Evolutionary conservation across 2,329 filamentous ascomycete genomes (phyloP).

Genomic region (Stagonosporopsis vannaccii): DNA sequence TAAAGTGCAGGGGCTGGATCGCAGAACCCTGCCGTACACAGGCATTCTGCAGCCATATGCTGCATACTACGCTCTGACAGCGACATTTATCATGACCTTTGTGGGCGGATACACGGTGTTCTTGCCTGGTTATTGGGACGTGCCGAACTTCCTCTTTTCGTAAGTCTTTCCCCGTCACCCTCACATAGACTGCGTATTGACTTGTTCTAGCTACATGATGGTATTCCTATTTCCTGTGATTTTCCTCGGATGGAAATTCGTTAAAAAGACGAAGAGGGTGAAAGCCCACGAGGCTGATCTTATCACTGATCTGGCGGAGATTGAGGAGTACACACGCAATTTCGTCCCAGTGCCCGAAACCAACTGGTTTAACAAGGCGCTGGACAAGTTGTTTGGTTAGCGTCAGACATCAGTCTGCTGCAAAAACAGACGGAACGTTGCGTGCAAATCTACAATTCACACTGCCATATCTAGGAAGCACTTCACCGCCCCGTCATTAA

Average conservation of each 20-base stretch:
- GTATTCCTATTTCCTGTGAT: conserved; percentile 73
- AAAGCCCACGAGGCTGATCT: conserved; percentile 69
- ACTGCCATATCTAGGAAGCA: not conserved
- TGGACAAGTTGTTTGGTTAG: conserved; percentile 56
- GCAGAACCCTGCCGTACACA: conserved; percentile 73
- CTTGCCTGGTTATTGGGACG: conserved; percentile 70
- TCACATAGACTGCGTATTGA: not conserved
- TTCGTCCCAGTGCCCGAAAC: conserved; percentile 63
- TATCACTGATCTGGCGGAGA: conserved; percentile 66
- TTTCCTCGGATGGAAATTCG: conserved; percentile 74
- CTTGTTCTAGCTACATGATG: conserved; percentile 67
- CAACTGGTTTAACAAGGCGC: conserved; percentile 50
- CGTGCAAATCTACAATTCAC: not conserved
- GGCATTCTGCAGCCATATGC: conserved; percentile 74
- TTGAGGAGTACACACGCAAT: conserved; percentile 72
- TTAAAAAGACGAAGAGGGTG: conserved; percentile 67
- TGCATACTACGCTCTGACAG: conserved; percentile 70
- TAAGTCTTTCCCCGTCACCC: conserved; percentile 48
- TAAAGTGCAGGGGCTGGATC: conserved; percentile 71
- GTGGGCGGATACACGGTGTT: conserved; percentile 81
- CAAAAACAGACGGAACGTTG: not conserved
- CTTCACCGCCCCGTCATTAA: not conserved
- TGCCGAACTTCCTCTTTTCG: conserved; percentile 76
- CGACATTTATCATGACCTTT: conserved; percentile 74
- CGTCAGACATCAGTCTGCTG: not conserved